Percentiles rank a stretch among this genome's conserved stretches.
Evolutionary conservation across 1,284 basidiomycete species (phyloP).

Genomic region (Rhodotorula glutinis): DNA sequence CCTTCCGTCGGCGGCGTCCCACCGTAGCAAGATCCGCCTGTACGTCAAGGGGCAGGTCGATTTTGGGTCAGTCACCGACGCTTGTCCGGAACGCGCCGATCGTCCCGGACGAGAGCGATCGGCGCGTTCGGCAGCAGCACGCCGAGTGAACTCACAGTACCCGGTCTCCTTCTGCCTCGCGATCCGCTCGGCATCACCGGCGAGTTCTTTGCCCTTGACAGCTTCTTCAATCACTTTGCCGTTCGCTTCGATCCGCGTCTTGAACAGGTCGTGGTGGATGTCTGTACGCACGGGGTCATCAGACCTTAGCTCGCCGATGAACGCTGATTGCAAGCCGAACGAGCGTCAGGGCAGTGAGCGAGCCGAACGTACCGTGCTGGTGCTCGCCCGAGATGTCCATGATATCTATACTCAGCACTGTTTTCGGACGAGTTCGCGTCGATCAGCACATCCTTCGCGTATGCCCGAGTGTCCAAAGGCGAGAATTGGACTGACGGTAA

Average conservation of each 20-base stretch:
- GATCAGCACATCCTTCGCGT: too few relatives aligned
- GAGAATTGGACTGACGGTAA: slow-evolving; percentile 65
- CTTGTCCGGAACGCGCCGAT: too few relatives aligned
- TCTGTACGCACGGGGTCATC: slow-evolving; percentile 51
- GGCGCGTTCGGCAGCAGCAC: background rate
- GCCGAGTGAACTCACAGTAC: slow-evolving; percentile 51
- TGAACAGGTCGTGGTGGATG: slow-evolving; percentile 81
- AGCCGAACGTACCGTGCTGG: slow-evolving; percentile 58
- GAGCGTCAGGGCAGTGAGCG: too few relatives aligned
- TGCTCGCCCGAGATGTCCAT: slow-evolving; percentile 98
- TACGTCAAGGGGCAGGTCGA: background rate
- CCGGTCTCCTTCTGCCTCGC: slow-evolving; percentile 59
- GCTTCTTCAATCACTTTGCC: slow-evolving; percentile 61
- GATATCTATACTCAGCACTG: slow-evolving; percentile 89
- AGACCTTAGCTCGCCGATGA: background rate
- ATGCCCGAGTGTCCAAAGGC: too few relatives aligned
- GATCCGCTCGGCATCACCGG: slow-evolving; percentile 79
- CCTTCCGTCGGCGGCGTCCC: slow-evolving; percentile 73
- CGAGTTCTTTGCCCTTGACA: slow-evolving; percentile 57
- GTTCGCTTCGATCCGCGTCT: slow-evolving; percentile 67
- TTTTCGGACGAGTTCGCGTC: too few relatives aligned
- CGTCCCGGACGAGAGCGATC: too few relatives aligned
- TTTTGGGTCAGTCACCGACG: background rate
- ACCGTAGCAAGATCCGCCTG: slow-evolving; percentile 91
- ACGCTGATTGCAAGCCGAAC: background rate